Conservation (phyloP, 768 basidiomycete species). For the Peribolospora kevripleyi region DNA sequence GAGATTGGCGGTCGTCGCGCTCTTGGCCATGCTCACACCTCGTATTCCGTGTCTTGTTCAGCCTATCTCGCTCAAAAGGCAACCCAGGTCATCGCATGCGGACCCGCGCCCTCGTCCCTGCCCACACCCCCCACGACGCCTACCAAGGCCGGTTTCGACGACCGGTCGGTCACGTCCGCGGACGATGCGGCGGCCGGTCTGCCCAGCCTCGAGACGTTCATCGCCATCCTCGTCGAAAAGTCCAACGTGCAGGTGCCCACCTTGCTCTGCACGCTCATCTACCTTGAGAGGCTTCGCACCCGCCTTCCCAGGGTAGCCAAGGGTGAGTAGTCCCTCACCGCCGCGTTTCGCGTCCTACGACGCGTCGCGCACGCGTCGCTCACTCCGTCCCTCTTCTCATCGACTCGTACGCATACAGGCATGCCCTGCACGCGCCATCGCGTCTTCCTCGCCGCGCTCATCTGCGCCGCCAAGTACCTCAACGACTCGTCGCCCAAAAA, state of each 20-base stretch:
- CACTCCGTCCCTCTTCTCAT: conserved; percentile 6
- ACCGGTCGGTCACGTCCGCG: conserved; percentile 12
- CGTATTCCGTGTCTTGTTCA: conserved; percentile 5
- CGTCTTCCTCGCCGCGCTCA: conserved; percentile 84
- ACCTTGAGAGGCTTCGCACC: conserved; percentile 59
- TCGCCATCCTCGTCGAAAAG: conserved; percentile 47
- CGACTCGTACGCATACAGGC: neutral
- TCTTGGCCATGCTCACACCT: neutral
- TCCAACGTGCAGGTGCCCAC: conserved; percentile 80
- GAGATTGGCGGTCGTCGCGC: neutral
- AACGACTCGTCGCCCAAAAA: conserved; percentile 67
- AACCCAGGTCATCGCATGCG: conserved; percentile 39
- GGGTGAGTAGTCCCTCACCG: conserved; percentile 29
- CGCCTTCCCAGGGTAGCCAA: conserved; percentile 63
- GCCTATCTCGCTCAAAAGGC: conserved; percentile 54
- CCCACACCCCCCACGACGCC: conserved; percentile 51
- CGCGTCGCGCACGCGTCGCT: neutral
- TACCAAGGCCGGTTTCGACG: conserved; percentile 23
- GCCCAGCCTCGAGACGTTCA: conserved; percentile 59
- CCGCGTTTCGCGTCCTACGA: conserved; percentile 1
- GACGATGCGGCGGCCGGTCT: conserved; percentile 14
- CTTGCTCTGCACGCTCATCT: conserved; percentile 68
- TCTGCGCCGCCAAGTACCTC: conserved; percentile 87
- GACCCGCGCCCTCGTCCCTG: conserved; percentile 20
- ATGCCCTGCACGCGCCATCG: conserved; percentile 45